Percentiles rank a stretch among this genome's conserved stretches.
phyloP scores from a whole-genome alignment of 805 yeast species.

The Dipodascus geniculatus region DNA sequence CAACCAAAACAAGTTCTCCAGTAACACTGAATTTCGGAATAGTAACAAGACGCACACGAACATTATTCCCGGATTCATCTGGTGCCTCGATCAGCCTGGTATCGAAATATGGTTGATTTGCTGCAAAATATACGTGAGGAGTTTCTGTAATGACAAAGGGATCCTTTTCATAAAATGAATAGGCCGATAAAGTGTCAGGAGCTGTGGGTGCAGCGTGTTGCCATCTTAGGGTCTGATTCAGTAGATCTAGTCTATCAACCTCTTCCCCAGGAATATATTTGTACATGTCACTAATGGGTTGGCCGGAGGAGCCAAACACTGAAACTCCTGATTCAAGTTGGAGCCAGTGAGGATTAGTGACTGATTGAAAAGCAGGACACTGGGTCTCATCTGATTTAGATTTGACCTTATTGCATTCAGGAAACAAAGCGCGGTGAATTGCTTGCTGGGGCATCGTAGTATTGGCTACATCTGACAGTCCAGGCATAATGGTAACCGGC shows the following conservation, averaged over 20 bases:
- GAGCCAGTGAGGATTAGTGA: conserved; percentile 68
- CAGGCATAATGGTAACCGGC: conserved; percentile 76
- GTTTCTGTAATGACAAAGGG: conserved; percentile 69
- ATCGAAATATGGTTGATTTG: conserved; percentile 58
- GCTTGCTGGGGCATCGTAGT: conserved; percentile 81
- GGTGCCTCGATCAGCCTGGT: conserved; percentile 31
- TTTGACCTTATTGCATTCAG: conserved; percentile 32
- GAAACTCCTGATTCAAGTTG: conserved; percentile 40
- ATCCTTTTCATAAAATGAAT: conserved; percentile 65
- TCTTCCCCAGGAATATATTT: conserved; percentile 45
- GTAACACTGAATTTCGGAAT: conserved; percentile 62
- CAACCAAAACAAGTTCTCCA: conserved; percentile 53
- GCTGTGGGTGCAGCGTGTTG: conserved; percentile 88
- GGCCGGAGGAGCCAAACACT: conserved; percentile 71
- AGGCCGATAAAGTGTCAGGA: conserved; percentile 88
- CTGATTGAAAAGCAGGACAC: conserved; percentile 27
- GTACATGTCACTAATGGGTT: conserved; percentile 65
- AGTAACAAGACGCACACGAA: conserved; percentile 40
- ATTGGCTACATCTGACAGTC: conserved; percentile 77
- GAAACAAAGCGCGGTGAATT: conserved; percentile 65
- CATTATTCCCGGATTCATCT: conserved; percentile 23
- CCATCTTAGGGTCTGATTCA: conserved; percentile 68
- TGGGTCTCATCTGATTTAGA: not conserved
- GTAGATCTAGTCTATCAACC: conserved; percentile 35
- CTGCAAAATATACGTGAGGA: conserved; percentile 80